phyloP scores from a whole-genome alignment of 768 basidiomycete genomes.

The Calocera viscosa region DNA sequence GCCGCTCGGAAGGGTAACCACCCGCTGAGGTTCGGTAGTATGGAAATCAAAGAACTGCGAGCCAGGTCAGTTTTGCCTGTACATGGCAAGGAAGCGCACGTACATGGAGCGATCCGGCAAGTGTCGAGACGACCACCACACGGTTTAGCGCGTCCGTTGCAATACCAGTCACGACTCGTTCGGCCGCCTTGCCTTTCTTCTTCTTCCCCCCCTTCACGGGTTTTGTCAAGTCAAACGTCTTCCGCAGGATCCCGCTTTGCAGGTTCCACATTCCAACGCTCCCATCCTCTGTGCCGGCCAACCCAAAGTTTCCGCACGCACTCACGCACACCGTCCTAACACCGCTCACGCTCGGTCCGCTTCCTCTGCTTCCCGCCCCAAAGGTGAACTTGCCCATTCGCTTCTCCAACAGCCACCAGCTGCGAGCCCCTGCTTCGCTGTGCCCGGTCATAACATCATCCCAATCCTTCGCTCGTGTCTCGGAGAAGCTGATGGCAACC shows the following conservation, averaged over 20 bases:
- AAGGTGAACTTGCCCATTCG: conserved; percentile 64
- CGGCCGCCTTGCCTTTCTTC: conserved; percentile 33
- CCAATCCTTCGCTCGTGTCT: conserved; percentile 84
- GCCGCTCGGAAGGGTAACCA: conserved; percentile 53
- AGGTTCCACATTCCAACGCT: conserved; percentile 88
- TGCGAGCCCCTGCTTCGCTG: conserved; percentile 61
- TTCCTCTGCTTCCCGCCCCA: conserved; percentile 39
- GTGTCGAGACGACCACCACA: conserved; percentile 65
- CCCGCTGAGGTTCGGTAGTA: conserved; percentile 57
- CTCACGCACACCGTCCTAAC: conserved; percentile 81
- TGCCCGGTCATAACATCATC: conserved; percentile 92
- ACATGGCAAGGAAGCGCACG: conserved; percentile 23
- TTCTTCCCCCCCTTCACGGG: conserved; percentile 38
- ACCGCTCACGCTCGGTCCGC: conserved; percentile 9
- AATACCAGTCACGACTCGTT: conserved; percentile 62
- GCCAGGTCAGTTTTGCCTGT: neutral
- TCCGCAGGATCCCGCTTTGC: conserved; percentile 82
- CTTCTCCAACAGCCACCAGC: conserved; percentile 81
- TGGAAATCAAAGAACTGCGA: conserved; percentile 96
- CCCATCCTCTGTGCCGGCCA: conserved; percentile 71
- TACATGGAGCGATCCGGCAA: conserved; percentile 83
- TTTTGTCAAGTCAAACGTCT: conserved; percentile 56
- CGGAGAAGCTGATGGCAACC: conserved; percentile 63
- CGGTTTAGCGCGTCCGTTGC: conserved; percentile 78
- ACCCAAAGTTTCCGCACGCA: conserved; percentile 89